phyloP scores from a whole-genome alignment of 345 rosid species.

The Pistacia integerrima region DNA sequence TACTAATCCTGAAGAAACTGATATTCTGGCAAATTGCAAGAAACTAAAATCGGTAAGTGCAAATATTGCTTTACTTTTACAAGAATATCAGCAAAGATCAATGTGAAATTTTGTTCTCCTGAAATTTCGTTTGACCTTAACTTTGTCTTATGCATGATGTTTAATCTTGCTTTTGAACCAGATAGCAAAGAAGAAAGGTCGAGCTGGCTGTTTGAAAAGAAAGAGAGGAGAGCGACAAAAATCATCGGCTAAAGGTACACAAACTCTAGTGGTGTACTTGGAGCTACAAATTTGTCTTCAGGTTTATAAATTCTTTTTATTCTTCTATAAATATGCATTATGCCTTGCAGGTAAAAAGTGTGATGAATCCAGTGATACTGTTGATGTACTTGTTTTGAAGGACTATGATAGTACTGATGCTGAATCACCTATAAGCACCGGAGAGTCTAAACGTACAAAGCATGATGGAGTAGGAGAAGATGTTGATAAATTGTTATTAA shows the following conservation, averaged over 20 bases:
- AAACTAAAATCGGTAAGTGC: not conserved
- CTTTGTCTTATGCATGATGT: not conserved
- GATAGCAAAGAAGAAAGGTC: constrained; percentile 3
- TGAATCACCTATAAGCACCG: not conserved
- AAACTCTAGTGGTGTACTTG: not conserved
- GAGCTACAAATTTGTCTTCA: not conserved
- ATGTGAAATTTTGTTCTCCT: not conserved
- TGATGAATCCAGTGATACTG: not conserved
- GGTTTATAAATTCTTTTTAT: not conserved
- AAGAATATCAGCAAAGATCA: not conserved
- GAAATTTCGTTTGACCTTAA: not conserved
- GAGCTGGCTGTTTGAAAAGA: not conserved
- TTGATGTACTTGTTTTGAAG: not conserved
- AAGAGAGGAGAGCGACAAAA: constrained; percentile 11
- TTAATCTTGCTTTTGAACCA: not conserved
- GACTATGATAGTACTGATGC: not conserved
- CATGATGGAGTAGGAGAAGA: too few species aligned
- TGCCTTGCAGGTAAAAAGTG: not conserved
- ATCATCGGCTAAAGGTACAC: not conserved
- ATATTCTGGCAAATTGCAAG: too few species aligned
- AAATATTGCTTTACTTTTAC: too few species aligned
- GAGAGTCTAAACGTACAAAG: not conserved
- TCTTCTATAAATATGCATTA: too few species aligned
- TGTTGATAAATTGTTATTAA: too few species aligned
- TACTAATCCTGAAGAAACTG: too few species aligned